These are phyloP conservation scores for Hevea brasiliensis DNA, from an alignment of 345 rosid genomes.

Conservation along the genomic window DNA sequence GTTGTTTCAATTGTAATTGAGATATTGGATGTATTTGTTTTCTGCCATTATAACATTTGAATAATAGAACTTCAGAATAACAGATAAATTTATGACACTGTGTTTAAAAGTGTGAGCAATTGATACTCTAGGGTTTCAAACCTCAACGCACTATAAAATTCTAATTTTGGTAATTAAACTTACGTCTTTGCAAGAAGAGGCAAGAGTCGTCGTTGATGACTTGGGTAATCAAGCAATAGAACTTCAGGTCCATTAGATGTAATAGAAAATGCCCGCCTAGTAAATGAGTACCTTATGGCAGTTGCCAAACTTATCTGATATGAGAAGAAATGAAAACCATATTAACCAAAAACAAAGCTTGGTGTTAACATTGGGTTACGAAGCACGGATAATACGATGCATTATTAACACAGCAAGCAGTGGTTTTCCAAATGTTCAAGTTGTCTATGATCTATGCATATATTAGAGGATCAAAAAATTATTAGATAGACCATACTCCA, in stretches of 20 bases:
- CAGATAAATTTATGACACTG: neutral
- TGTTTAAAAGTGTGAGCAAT: neutral
- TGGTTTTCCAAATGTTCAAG: neutral
- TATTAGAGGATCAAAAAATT: neutral
- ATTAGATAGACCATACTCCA: neutral
- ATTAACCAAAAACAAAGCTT: neutral
- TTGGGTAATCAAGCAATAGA: slow-evolving; percentile 89
- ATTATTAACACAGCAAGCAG: neutral
- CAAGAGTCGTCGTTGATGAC: slow-evolving; percentile 85
- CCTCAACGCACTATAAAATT: neutral
- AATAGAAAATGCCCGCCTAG: slow-evolving; percentile 80
- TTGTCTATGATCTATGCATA: neutral
- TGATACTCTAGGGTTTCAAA: neutral
- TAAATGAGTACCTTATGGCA: slow-evolving; percentile 76
- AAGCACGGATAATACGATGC: neutral
- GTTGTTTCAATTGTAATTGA: too few species aligned
- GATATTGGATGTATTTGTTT: too few species aligned
- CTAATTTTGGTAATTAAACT: slow-evolving; percentile 18
- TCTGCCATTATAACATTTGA: too few species aligned
- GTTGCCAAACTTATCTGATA: slow-evolving; percentile 71
- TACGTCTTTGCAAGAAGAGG: slow-evolving; percentile 96
- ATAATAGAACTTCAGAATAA: slow-evolving; percentile 1
- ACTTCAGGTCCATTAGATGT: slow-evolving; percentile 75
- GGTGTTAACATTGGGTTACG: neutral
- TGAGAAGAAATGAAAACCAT: slow-evolving; percentile 7